phyloP scores from a whole-genome alignment of 164 flowering plant genomes.

The Aristolochia fimbriata region DNA sequence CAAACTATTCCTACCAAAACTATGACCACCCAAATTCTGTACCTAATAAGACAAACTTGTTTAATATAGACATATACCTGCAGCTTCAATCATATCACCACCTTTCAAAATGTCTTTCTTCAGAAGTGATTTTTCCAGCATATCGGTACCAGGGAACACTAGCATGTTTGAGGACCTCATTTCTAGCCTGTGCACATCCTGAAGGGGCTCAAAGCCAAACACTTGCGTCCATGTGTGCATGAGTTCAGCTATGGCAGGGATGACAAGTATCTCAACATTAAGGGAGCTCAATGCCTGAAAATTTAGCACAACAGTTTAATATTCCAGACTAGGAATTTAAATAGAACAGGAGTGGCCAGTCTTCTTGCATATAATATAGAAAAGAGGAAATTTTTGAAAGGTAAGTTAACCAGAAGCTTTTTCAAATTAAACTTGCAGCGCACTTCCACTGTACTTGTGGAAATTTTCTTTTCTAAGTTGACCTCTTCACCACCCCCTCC shows the following conservation, averaged over 20 bases:
- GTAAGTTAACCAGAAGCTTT: background rate
- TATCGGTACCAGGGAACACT: conserved; percentile 84
- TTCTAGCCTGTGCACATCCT: conserved; percentile 60
- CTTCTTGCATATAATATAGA: background rate
- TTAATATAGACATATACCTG: conserved; percentile 18
- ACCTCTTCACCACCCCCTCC: too few species aligned
- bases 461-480: too few species aligned
- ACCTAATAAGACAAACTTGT: background rate
- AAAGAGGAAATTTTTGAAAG: background rate
- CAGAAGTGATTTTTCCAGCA: conserved; percentile 63
- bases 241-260: conserved; percentile 86
- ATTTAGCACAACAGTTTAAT: background rate
- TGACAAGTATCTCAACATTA: conserved; percentile 67
- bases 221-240: conserved; percentile 72
- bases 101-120: conserved; percentile 18
- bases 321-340: background rate
- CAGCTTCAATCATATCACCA: conserved; percentile 13
- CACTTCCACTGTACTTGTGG: too few species aligned
- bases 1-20: background rate
- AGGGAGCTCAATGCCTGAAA: conserved; percentile 60
- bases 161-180: conserved; percentile 70
- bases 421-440: too few species aligned
- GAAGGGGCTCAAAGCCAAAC: conserved; percentile 67
- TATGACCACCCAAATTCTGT: background rate
- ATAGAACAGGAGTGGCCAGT: background rate